These are phyloP conservation scores for Aegle marmelos DNA, from an alignment of 345 rosid species.

Conservation along the genomic window DNA sequence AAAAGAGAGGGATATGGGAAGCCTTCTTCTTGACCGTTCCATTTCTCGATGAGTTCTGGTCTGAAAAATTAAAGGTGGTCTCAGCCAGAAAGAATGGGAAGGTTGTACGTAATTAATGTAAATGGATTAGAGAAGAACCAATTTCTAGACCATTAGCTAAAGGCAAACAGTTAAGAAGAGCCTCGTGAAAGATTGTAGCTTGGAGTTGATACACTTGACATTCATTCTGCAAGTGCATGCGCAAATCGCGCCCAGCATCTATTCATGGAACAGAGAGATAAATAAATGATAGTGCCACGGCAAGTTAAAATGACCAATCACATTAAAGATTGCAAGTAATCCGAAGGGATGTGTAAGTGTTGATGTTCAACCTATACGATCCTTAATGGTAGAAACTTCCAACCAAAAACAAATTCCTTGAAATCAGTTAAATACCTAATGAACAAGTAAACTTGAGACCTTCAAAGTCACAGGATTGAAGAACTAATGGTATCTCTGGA, in stretches of 20 bases:
- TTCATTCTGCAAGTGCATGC: slow-evolving; percentile 61
- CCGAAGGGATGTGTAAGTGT: neutral
- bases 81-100: slow-evolving; percentile 16
- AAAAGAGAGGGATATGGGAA: slow-evolving; percentile 62
- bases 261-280: slow-evolving; percentile 6
- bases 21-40: slow-evolving; percentile 42
- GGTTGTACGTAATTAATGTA: neutral
- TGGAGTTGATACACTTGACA: slow-evolving; percentile 53
- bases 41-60: slow-evolving; percentile 21
- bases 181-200: slow-evolving; percentile 76
- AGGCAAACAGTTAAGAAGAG: slow-evolving; percentile 51
- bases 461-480: slow-evolving; percentile 73
- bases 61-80: slow-evolving; percentile 29
- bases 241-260: slow-evolving; percentile 63
- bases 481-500: slow-evolving; percentile 78
- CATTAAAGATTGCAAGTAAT: neutral
- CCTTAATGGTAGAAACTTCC: slow-evolving; percentile 1
- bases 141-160: slow-evolving; percentile 35
- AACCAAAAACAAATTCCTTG: neutral
- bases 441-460: slow-evolving; percentile 69
- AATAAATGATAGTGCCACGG: neutral
- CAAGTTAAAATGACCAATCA: slow-evolving; percentile 9
- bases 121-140: slow-evolving; percentile 4
- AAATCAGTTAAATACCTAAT: slow-evolving; percentile 42
- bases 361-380: neutral